Evolutionary conservation across 306 rosid species (phyloP), one percentile per base, ranked within the genome.

Genomic region (Pyrus communis): DNA sequence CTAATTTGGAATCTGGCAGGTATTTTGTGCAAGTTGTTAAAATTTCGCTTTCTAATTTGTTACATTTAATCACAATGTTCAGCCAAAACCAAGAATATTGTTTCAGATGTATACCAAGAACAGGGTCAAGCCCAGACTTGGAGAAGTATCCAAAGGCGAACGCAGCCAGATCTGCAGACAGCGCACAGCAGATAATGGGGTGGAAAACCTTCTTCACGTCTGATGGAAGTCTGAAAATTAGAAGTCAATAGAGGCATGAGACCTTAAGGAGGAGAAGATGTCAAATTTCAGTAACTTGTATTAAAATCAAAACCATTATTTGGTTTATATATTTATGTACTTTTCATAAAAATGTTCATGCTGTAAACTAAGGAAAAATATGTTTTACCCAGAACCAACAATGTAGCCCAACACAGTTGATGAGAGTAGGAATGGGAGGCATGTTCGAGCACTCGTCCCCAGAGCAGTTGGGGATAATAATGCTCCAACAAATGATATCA

Each of bases 371-470:
- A 70, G 15, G 59, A 85, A 67, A 71, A 71, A 43, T 74, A 84
- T 70, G 46, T 30, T 76, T 87, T 95, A 95, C 98, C 96, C 73
- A 33, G 96, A 68, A 86, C 98, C 97, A 87, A 90, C 87, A 42
- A 95, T 79, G 88, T 95, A 95, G 78, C 98, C 98, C 69, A 90
- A 85, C 65, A 90, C 97, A 0, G 97, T 95, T 49, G 97, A 86
- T 22, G 98, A 91, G 81, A 95, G 98, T 75, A 95, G 91, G 87
- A 95, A 95, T 0, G 97, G 98, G 72, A 95, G 96, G 89, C 86
- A 89, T 14, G 98, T 95, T 86, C 91, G 89, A 75, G 96, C 98
- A 83, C 80, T 75, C 27, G 98, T 90, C 70, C 98, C 97, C n/a
- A 95, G 78, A 18, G 82, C 87, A 51, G 92, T 80, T 70, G 98